Evolutionary conservation across 1,139 yeast species (phyloP), one percentile per base, ranked within the genome.

Genomic region (Candida sp.): DNA sequence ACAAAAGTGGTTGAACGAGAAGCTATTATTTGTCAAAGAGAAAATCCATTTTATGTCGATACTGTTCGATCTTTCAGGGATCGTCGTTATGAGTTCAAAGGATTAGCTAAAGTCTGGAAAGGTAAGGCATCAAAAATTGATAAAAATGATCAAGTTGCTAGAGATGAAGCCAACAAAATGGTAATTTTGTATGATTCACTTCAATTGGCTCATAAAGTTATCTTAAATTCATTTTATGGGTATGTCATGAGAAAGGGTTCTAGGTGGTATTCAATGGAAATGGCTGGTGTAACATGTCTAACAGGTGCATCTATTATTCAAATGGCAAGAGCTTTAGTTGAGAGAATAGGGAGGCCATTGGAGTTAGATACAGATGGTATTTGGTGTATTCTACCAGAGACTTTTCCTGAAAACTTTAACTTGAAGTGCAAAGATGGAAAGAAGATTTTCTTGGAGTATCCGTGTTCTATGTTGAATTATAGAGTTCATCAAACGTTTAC

Each of bases 241-340:
- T 95, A 95, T 59, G 99, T 93, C 21, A 95, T 95, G 99, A 80
- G 99, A 66, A 95, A 93, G 58, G 99, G 99, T 32, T 91, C 98
- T 0, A 77, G 99, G 49, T 95, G 99, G 99, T 95, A 91, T 58
- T 93, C 99, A 0, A 91, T 95, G 95, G 99, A 93, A 64, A 95
- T 95, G 99, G 99, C 99, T 0, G 99, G 99, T 49, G 95, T 95
- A 15, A 95, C 99, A 0, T 95, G 99, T 75, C 75, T 91, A 43
- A 95, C 99, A 0, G 99, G 99, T 46, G 97, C 99, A 0, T 89
- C 96, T 0, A 93, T 95, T 53, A 95, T 95, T 68, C 99, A 95
- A 64, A 86, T 91, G 93, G 99, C 99, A 0, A 75, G 99, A 50
- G 72, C 86, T 1, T 70, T 93, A 46, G 97, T 95, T n/a, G 99